These are phyloP conservation scores for Entomortierella beljakovae DNA, from an alignment of 192 early-diverging fungal species.

Conservation along the genomic window DNA sequence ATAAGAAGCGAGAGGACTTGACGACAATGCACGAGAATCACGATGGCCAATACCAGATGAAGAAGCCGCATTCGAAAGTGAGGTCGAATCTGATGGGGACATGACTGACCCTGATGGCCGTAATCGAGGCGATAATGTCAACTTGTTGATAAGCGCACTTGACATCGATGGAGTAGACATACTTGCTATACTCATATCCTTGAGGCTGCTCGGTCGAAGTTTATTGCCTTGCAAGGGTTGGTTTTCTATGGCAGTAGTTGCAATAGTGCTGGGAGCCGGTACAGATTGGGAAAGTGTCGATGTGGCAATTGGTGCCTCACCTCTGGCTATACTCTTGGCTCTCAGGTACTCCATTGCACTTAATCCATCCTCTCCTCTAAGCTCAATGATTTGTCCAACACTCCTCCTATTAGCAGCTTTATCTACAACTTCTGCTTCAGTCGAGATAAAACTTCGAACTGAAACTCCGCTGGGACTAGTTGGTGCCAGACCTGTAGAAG, in stretches of 20 bases:
- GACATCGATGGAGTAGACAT: conserved; percentile 9
- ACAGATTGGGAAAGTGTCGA: neutral
- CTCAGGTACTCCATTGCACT: conserved; percentile 38
- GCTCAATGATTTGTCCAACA: conserved; percentile 33
- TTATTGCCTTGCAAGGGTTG: neutral
- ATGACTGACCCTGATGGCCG: neutral
- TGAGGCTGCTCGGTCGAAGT: conserved; percentile 11
- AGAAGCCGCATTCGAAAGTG: neutral
- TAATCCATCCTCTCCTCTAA: conserved; percentile 26
- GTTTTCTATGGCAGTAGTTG: neutral
- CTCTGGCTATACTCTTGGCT: conserved; percentile 22
- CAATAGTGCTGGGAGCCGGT: neutral
- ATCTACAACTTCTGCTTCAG: neutral
- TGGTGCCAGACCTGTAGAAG: neutral
- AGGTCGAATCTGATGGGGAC: neutral
- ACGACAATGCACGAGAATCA: neutral
- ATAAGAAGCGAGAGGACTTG: conserved; percentile 1
- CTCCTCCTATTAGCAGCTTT: conserved; percentile 20
- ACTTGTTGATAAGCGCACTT: neutral
- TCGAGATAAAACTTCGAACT: neutral
- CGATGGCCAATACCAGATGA: neutral
- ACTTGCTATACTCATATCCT: conserved; percentile 3
- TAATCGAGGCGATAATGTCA: conserved; percentile 16
- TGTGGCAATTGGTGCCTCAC: neutral
- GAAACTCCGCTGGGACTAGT: neutral